Evolutionary conservation across 352 stramenopile species (phyloP), one percentile per base, ranked within the genome.

Genomic region (Globisporangium alternatum): DNA sequence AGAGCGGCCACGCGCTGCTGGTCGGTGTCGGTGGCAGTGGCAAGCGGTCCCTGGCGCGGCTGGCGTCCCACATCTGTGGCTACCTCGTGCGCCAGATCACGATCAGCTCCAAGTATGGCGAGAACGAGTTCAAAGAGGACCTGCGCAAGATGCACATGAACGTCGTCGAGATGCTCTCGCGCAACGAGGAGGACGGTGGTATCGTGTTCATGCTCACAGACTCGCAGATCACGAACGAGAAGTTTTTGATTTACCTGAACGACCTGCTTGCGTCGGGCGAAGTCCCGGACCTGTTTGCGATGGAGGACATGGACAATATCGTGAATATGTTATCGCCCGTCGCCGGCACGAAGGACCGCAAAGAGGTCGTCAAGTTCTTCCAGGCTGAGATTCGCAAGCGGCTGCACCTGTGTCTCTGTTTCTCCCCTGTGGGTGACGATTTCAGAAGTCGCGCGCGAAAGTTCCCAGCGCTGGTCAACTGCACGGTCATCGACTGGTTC

Each of bases 121-220:
- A 97, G 61, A 97, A 97, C 66, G 95, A 98, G 70, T 96, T 99
- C 60, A 99, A 99, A 65, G 96, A 99, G 66, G 95, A 99, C 70
- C 69, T 99, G 57, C 95, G 96, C 52, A 91, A 88, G 62, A 97
- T 98, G 89, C 97, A 97, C 75, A 88, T 97, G 65, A 92, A 83
- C 5, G 75, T 98, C 31, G 96, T 98, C 43, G 93, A 98, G 37
- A 95, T 98, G 81, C 64, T 91, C 5, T 90, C 83, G 30, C 81
- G 86, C 28, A 86, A 83, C 28, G 85, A 95, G 82, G 85, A 93
- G 47, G 84, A 93, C 44, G 83, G 82, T 39, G 92, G 90, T 4
- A 77, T 98, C 37, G 91, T 98, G 48, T 98, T 98, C 67, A 89
- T 99, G 68, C 76, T 99, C 9, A 98, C 91, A 1, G 96, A 99